phyloP scores from a whole-genome alignment of 1,284 basidiomycete genomes.

The Microbotryum silenes-acaulis region DNA sequence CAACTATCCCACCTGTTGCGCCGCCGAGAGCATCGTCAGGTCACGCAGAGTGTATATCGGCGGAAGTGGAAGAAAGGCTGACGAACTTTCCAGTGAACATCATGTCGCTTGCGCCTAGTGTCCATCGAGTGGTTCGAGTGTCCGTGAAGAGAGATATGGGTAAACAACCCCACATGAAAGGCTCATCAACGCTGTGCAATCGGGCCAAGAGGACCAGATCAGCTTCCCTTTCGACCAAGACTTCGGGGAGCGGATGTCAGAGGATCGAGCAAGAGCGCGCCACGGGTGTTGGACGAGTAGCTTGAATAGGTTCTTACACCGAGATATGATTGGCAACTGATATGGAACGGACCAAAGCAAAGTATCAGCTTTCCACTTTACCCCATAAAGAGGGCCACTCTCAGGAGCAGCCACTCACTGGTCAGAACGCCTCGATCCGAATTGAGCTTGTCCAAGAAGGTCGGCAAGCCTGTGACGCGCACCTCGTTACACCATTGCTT shows the following conservation, averaged over 20 bases:
- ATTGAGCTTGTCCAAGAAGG: slow-evolving; percentile 57
- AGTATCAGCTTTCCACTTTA: slow-evolving; percentile 1
- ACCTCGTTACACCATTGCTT: slow-evolving; percentile 57
- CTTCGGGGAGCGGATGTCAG: neutral
- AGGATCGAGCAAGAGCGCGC: neutral
- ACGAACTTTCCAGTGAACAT: slow-evolving; percentile 59
- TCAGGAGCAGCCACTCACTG: slow-evolving; percentile 46
- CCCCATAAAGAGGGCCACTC: neutral
- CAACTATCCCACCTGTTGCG: slow-evolving; percentile 41
- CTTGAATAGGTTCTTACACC: slow-evolving; percentile 51
- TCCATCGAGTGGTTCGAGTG: slow-evolving; percentile 65
- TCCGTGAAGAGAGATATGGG: slow-evolving; percentile 37
- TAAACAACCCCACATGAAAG: slow-evolving; percentile 30
- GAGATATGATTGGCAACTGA: slow-evolving; percentile 85
- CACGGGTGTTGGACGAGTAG: neutral
- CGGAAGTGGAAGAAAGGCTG: neutral
- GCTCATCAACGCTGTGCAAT: slow-evolving; percentile 33
- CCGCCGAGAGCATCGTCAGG: neutral
- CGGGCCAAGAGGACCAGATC: neutral
- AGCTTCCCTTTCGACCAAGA: neutral
- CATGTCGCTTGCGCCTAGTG: slow-evolving; percentile 82
- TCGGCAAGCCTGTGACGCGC: slow-evolving; percentile 58
- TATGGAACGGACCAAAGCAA: slow-evolving; percentile 11
- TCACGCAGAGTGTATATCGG: neutral
- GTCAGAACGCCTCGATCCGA: slow-evolving; percentile 66